A percentile compares a stretch with the other conserved stretches of the same genome.
phyloP scores from a whole-genome alignment of 2,329 filamentous ascomycete species.

The Alternaria brassicae region DNA sequence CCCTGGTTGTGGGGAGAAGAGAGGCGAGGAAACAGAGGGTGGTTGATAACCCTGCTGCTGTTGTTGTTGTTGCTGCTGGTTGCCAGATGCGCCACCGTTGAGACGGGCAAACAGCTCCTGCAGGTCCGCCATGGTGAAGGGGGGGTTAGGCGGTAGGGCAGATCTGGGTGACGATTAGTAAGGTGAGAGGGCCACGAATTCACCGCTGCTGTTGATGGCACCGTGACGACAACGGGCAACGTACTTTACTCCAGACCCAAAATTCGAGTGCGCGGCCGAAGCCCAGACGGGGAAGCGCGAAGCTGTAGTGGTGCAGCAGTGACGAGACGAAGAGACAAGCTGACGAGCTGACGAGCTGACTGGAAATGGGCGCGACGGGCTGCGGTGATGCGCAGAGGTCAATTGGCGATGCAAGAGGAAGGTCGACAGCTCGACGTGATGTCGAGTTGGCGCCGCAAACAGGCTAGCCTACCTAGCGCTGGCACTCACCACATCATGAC shows the following conservation, averaged over 20 bases:
- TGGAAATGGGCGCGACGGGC: conserved; percentile 14
- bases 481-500: conserved; percentile 10
- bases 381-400: conserved; percentile 26
- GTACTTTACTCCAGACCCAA: conserved; percentile 40
- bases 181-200: conserved; percentile 9
- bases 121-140: conserved; percentile 52
- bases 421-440: conserved; percentile 12
- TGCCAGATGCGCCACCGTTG: conserved; percentile 44
- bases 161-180: conserved; percentile 29
- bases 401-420: conserved; percentile 18
- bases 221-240: conserved; percentile 17
- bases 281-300: conserved; percentile 18
- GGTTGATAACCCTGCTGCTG: conserved; percentile 53
- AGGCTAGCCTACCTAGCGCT: conserved; percentile 11
- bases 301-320: conserved; percentile 11
- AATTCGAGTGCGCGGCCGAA: conserved; percentile 33
- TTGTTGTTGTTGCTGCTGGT: conserved; percentile 28
- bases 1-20: conserved; percentile 63
- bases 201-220: conserved; percentile 12
- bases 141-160: conserved; percentile 24
- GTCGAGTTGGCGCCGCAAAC: conserved; percentile 12
- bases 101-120: conserved; percentile 55
- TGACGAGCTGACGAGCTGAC: conserved; percentile 17
- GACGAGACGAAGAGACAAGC: conserved; percentile 4
- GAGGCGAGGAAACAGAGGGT: conserved; percentile 64